Evolutionary conservation across 805 yeast genomes (phyloP), one percentile per base, ranked within the genome.

Genomic region (Vanderwaltozyma verrucispora): DNA sequence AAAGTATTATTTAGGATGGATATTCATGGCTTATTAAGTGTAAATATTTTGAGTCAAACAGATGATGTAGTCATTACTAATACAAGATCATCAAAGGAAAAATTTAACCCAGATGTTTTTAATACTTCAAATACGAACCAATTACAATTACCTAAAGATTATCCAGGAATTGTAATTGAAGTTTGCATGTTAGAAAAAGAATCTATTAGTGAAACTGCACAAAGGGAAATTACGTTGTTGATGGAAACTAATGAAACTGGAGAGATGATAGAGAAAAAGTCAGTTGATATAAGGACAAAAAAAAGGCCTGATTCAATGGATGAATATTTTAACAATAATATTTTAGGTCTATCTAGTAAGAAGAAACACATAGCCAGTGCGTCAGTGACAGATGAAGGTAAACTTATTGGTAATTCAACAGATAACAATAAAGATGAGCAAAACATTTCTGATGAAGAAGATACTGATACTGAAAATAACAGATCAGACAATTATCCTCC

Each of bases 1-100:
- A 64, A 71, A 35, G 71, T 77, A 15, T 64, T 76, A 40, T 58
- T 79, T 8, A 60, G 80, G 37, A 69, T 71, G 55, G 85, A 77
- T 53, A 48, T 53, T 15, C 59, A 62, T 39, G 80, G 80, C 2
- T 40, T 67, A 3, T 47, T 73, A 38, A 67, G 67, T 44, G 54
- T 72, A 1, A 74, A 71, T 44, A 56, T 72, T 23, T 50, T 71
- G 40, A 67, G 73, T 37, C 53, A 56, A 37, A 55, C 58, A 4
- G 54, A 52, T 21, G 53, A 59, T 36, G 42, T 57, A 5, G 35
- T 53, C 20, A 33, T 51, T 6, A 37, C 54, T 2, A 60, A 41
- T 36, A 46, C 38, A 49, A 25, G 28, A 31, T 40, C 34, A 13
- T 12, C 24, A 5, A 44, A 35, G 13, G 36, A 33, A 15, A 17